phyloP scores from a whole-genome alignment of 2,329 filamentous ascomycete species.

The Alternaria sp. region DNA sequence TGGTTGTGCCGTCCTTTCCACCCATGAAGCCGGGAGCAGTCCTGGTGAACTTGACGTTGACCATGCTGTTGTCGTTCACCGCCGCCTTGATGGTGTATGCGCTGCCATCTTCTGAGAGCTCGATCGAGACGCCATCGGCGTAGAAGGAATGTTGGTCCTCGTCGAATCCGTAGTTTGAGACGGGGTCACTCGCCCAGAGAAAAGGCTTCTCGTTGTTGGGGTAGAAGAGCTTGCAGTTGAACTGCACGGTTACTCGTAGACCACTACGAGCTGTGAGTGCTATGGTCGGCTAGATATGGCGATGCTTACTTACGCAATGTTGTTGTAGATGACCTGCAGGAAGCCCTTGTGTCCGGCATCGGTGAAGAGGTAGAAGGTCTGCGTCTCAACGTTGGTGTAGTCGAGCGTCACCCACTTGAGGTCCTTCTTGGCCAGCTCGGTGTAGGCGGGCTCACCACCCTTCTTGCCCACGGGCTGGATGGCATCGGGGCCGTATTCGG shows the following conservation, averaged over 20 bases:
- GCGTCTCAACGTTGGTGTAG: slow-evolving; percentile 89
- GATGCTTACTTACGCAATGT: slow-evolving; percentile 75
- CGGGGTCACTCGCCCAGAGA: slow-evolving; percentile 82
- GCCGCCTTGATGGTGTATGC: slow-evolving; percentile 90
- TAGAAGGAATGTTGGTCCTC: slow-evolving; percentile 83
- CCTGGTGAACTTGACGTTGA: slow-evolving; percentile 83
- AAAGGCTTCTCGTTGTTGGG: slow-evolving; percentile 73
- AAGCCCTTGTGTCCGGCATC: slow-evolving; percentile 79
- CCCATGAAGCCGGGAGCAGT: slow-evolving; percentile 80
- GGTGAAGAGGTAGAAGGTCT: slow-evolving; percentile 88
- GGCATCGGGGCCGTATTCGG: slow-evolving; percentile 88
- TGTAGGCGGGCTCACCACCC: slow-evolving; percentile 77
- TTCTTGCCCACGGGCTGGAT: slow-evolving; percentile 86
- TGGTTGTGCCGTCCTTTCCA: slow-evolving; percentile 82
- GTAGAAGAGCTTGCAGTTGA: slow-evolving; percentile 92
- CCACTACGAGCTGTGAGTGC: slow-evolving; percentile 63
- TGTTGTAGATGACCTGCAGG: slow-evolving; percentile 95
- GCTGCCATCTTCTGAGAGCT: slow-evolving; percentile 83
- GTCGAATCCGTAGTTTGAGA: slow-evolving; percentile 82
- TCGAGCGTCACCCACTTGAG: slow-evolving; percentile 83
- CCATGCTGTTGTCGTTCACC: slow-evolving; percentile 77
- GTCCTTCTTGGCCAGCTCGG: slow-evolving; percentile 77
- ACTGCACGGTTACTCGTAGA: slow-evolving; percentile 87
- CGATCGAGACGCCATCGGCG: slow-evolving; percentile 82
- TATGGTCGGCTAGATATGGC: slow-evolving; percentile 3